These are phyloP conservation scores for Parastagonospora avenae DNA, from an alignment of 2,329 filamentous ascomycete genomes.

Conservation along the genomic window DNA sequence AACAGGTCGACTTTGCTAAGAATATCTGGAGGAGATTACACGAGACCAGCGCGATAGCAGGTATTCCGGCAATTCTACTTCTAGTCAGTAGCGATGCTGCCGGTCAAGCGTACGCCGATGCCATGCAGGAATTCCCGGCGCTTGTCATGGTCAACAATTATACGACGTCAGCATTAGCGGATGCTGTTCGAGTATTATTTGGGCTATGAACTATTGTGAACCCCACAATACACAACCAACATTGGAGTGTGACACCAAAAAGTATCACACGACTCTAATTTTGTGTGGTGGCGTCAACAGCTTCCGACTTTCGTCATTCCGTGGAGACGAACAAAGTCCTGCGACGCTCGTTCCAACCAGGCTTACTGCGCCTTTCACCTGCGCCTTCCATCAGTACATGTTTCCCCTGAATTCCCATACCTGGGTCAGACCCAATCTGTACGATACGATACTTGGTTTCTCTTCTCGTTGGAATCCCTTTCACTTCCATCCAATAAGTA, in stretches of 20 bases:
- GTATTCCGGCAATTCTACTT: conserved; percentile 33
- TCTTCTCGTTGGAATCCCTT: no score
- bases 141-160: conserved; percentile 37
- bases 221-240: not conserved
- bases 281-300: not conserved
- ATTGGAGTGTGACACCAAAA: not conserved
- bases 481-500: not conserved
- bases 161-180: conserved; percentile 29
- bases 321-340: no score
- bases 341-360: no score
- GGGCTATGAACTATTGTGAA: conserved; percentile 11
- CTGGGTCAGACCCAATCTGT: not conserved
- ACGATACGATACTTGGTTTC: not conserved
- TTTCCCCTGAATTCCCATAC: not conserved
- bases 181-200: conserved; percentile 34
- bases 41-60: conserved; percentile 16
- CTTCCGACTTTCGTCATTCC: not conserved
- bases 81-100: conserved; percentile 26
- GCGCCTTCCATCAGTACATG: not conserved
- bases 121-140: conserved; percentile 32
- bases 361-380: no score
- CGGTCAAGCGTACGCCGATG: conserved; percentile 23
- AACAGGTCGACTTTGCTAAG: conserved; percentile 38
- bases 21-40: conserved; percentile 22
- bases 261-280: not conserved